phyloP scores from a whole-genome alignment of 176 grass and related monocot genomes.

The Aegilops longissima region DNA sequence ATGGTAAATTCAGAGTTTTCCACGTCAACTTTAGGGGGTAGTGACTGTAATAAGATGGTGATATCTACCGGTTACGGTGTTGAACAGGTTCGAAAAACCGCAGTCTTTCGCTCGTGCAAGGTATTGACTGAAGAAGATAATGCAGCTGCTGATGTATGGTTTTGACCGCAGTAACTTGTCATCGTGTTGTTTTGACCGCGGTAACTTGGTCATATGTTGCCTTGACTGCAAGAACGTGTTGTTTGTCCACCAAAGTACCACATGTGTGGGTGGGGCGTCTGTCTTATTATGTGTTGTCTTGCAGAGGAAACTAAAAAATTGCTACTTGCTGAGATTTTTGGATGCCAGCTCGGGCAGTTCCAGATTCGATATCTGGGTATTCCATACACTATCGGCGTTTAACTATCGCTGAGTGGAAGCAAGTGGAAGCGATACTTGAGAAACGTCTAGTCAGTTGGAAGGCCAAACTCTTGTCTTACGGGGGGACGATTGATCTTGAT shows the following conservation, averaged over 20 bases:
- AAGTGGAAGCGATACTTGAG: too few species aligned
- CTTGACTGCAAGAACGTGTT: background rate
- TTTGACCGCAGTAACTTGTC: constrained; percentile 27
- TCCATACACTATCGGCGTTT: too few species aligned
- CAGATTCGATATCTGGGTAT: too few species aligned
- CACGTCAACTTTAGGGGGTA: background rate
- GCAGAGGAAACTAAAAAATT: background rate
- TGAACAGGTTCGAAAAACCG: constrained; percentile 31
- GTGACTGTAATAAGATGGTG: background rate
- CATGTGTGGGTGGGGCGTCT: background rate
- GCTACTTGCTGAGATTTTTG: too few species aligned
- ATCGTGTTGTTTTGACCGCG: background rate
- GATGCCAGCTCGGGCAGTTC: too few species aligned
- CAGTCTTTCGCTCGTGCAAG: constrained; percentile 14
- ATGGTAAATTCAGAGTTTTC: background rate
- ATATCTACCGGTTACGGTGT: background rate
- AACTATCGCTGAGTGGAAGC: too few species aligned
- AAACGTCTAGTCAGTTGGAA: too few species aligned
- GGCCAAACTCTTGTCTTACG: too few species aligned
- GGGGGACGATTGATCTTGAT: too few species aligned
- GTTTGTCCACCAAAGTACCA: background rate
- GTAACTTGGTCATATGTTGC: constrained; percentile 23
- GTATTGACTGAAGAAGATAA: constrained; percentile 29
- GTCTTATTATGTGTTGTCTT: background rate
- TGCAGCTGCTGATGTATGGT: background rate